phyloP scores from a whole-genome alignment of 352 stramenopile species.

The Phytopythium delawarense region DNA sequence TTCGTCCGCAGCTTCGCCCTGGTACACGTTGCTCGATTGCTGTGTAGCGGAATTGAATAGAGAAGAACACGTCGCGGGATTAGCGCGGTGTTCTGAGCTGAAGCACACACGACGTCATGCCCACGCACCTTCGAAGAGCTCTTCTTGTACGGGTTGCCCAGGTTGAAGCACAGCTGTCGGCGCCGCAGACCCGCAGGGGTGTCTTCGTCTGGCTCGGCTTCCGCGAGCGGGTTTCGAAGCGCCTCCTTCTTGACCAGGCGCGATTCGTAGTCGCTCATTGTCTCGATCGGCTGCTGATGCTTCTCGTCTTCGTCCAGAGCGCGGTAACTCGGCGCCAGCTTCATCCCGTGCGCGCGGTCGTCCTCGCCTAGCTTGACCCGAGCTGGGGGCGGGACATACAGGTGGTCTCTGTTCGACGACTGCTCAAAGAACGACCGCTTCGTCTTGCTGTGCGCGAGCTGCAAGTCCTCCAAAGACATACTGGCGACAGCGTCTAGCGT shows the following conservation, averaged over 20 bases:
- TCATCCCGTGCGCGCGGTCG: conserved; percentile 19
- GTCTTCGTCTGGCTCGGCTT: conserved; percentile 83
- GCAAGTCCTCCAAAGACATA: conserved; percentile 65
- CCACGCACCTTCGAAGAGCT: conserved; percentile 62
- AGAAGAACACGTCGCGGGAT: neutral
- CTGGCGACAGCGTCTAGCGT: conserved; percentile 52
- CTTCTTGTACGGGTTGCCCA: conserved; percentile 89
- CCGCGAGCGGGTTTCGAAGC: conserved; percentile 75
- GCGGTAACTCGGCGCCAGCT: conserved; percentile 53
- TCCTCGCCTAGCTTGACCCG: conserved; percentile 17
- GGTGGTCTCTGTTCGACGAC: conserved; percentile 20
- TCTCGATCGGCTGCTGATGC: conserved; percentile 79
- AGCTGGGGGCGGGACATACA: conserved; percentile 33
- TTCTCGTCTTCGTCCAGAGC: conserved; percentile 77
- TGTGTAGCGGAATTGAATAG: neutral
- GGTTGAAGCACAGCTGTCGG: conserved; percentile 80
- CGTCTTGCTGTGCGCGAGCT: conserved; percentile 41
- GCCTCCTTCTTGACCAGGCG: conserved; percentile 85
- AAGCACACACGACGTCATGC: neutral
- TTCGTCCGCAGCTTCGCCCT: conserved; percentile 83
- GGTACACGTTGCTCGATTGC: conserved; percentile 78
- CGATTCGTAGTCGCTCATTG: conserved; percentile 88
- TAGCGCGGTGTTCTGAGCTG: neutral
- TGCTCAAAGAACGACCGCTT: conserved; percentile 54
- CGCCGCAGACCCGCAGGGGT: conserved; percentile 65